Evolutionary conservation across 495 filamentous ascomycete genomes (phyloP), one percentile per base, ranked within the genome.

Genomic region (Hyaloscypha hepaticicola): DNA sequence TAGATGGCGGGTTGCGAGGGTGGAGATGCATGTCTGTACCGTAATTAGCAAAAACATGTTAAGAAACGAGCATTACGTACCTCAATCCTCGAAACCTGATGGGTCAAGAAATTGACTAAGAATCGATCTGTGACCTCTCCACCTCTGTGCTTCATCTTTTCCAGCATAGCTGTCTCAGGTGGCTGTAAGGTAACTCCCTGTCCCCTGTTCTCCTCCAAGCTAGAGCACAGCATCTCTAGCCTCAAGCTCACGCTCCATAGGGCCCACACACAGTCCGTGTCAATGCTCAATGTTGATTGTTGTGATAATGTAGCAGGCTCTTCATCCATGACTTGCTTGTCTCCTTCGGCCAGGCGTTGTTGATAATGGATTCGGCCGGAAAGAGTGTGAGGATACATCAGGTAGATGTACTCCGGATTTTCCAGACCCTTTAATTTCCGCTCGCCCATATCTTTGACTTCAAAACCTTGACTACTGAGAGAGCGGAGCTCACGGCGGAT

Each of bases 391-490:
- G 95, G 93, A 73, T 96, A 98, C 73, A 98, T 90, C 41, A 96
- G 85, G 73, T 94, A 96, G 58, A 99, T 87, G 59, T 91, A 87
- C 74, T 99, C 95, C 5, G 96, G 95, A 74, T 99, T 99, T 73
- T 99, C 95, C 8, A 99, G 85, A 2, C 95, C 95, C 74, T 99
- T 99, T 34, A 99, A 79, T 70, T 95, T 97, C 49, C 87, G 86
- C 71, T 96, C 90, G 24, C 95, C 95, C 70, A 98, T 90, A 67
- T 96, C 92, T 75, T 97, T 97, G 71, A 97, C 92, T 73, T 96
- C 91, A 72, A 98, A 99, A 21, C 96, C 96, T 78, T 96, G 92
- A 66, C 88, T 92, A 66, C 87, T 92, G 25, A 99, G 81, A 16
- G 90, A 89, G 33, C 92, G 87, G 22, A 99, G 84, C 75, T 99